A percentile compares a stretch with the other conserved stretches of the same genome.
Evolutionary conservation across 2,329 filamentous ascomycete species (phyloP).

Genomic region (Hymenotorrendiella dingleyae): DNA sequence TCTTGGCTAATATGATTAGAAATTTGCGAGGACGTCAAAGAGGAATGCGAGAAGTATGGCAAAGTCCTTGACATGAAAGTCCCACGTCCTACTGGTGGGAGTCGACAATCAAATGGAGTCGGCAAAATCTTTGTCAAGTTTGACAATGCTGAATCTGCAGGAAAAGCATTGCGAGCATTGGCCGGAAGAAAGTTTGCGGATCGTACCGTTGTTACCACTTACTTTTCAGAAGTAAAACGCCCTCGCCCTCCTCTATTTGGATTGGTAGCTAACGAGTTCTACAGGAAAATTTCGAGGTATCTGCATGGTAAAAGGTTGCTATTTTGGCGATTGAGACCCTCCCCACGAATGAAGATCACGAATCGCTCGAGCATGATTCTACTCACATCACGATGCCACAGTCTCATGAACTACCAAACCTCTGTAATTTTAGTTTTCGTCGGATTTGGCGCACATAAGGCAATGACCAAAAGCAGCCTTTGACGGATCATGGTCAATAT

Average conservation of each 20-base stretch:
- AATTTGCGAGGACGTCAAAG: conserved; percentile 90
- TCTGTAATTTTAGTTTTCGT: conserved; percentile 10
- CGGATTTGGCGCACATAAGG: conserved; percentile 3
- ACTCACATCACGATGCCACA: neutral
- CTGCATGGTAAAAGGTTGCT: conserved; percentile 29
- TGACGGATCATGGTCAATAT: neutral
- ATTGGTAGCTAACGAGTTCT: conserved; percentile 29
- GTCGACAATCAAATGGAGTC: conserved; percentile 78
- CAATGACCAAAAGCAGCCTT: conserved; percentile 4
- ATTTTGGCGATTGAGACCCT: neutral
- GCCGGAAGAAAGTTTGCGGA: conserved; percentile 95
- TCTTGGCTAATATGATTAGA: conserved; percentile 53
- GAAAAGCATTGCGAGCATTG: conserved; percentile 80
- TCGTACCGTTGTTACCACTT: conserved; percentile 91
- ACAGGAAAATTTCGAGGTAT: conserved; percentile 80
- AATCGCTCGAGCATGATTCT: neutral
- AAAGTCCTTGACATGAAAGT: conserved; percentile 84
- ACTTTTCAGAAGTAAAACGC: conserved; percentile 88
- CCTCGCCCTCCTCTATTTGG: neutral
- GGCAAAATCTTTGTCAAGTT: conserved; percentile 99
- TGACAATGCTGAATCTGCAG: conserved; percentile 68
- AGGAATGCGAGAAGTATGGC: conserved; percentile 91
- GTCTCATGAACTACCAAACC: neutral
- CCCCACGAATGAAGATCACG: too few relatives aligned
- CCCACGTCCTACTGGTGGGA: conserved; percentile 76